Base-by-base conservation (phyloP, 148 eudicot species). In the Rhododendron molle region DNA sequence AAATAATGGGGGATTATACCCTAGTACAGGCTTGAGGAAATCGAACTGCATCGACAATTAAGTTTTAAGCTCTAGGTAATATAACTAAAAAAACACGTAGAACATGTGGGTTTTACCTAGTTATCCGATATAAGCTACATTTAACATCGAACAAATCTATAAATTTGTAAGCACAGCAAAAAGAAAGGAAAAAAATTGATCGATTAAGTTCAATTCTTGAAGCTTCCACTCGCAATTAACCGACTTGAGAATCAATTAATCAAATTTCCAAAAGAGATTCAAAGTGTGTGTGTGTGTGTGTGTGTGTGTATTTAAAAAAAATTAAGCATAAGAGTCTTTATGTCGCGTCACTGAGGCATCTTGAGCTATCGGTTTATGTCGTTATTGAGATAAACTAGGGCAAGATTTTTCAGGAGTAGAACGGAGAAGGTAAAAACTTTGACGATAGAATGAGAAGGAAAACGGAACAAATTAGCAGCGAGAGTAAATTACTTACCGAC, bases 401-500 rank as follows among this genome's bases (percentile, higher is more conserved):
- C n/a, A 13, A 81, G 44, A 54, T 52, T 81, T 38, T 60, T 32
- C 73, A 23, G 47, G 2, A 32, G 62, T 10, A 23, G 49, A 32
- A 21, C 26, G 13, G 60, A 60, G 49, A 60, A 56, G 38, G 80
- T 40, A 10, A n/a, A 71, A 52, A 32, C 5, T 10, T 34, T 28
- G 44, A 43, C 12, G 13, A 28, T 3, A 54, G 54, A 84, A 44
- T 72, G 26, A 23, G 15, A 20, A 62, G 13, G 47, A 30, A 47
- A 83, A 79, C 28, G 56, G 78, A 50, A 56, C 67, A 76, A 81
- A 82, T 47, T 43, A 43, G 7, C 13, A 11, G n/a, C 50, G 7
- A 65, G 72, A 86, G 38, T 16, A 49, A 2, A 8, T 1, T 69
- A 69, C 85, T 10, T 83, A 83, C 85, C 85, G 14, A 46, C 78